Evolutionary conservation across 495 filamentous ascomycete species (phyloP).

Genomic region (Podospora tetraspora): DNA sequence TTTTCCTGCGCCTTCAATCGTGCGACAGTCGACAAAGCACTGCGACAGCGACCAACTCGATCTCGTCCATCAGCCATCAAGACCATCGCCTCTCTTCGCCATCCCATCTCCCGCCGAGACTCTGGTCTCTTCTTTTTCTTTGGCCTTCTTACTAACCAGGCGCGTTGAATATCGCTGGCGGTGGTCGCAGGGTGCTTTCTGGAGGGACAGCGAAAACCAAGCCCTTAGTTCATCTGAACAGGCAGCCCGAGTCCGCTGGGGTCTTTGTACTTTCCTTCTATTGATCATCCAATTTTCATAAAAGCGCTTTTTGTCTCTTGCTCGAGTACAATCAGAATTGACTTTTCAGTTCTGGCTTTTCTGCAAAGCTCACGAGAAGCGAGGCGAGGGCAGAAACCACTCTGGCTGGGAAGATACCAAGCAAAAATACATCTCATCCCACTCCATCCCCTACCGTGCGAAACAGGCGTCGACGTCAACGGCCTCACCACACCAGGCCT

Average conservation of each 20-base stretch:
- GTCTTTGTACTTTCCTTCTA: constrained; percentile 38
- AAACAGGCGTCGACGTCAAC: constrained; percentile 19
- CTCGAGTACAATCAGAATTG: constrained; percentile 56
- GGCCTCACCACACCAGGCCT: constrained; percentile 19
- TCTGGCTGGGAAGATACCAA: constrained; percentile 16
- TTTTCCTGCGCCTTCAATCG: not conserved
- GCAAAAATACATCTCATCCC: constrained; percentile 26
- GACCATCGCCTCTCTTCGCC: constrained; percentile 7
- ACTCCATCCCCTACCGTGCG: constrained; percentile 33
- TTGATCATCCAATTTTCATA: constrained; percentile 30
- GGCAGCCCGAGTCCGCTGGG: constrained; percentile 25
- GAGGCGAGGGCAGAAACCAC: constrained; percentile 4
- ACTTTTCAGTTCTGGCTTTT: constrained; percentile 45
- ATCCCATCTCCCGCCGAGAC: not conserved
- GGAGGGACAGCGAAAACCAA: constrained; percentile 20
- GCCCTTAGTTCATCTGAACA: constrained; percentile 27
- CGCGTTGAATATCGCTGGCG: constrained; percentile 26
- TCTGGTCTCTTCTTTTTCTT: constrained; percentile 10
- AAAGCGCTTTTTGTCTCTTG: constrained; percentile 36
- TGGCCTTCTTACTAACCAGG: constrained; percentile 15
- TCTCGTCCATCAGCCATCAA: not conserved
- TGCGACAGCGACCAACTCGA: not conserved
- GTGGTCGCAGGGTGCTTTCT: constrained; percentile 28
- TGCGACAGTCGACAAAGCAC: constrained; percentile 11
- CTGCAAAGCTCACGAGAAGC: constrained; percentile 34